Evolutionary conservation across 768 basidiomycete genomes (phyloP), one percentile per base, ranked within the genome.

Genomic region (Phlegmacium glaucopus): DNA sequence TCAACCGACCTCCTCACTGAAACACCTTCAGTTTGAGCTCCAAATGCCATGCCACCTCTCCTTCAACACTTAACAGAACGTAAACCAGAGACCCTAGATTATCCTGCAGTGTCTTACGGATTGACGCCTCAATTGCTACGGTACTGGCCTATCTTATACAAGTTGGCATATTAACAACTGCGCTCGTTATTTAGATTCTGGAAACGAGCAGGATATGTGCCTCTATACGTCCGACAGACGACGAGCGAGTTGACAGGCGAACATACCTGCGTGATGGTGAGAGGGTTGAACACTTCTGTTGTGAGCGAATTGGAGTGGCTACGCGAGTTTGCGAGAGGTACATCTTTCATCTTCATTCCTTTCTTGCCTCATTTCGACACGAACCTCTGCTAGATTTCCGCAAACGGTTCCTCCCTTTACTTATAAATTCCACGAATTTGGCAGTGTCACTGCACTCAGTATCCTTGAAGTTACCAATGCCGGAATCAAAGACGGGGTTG

Each of bases 231-330:
- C 25, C 83, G 95, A 26, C 96, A 98, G 67, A 95, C 93, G 5
- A 76, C 85, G 49, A 96, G 92, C 62, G 94, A 96, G 57, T 75
- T 98, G 42, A 99, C 96, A 0, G 96, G 96, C 32, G 96, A 99
- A 67, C 88, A 96, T 61, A 90, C 91, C 0, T 94, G 93, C 60
- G 86, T 97, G 29, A 98, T 99, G 96, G 80, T 95, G 1, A 79
- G 90, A 27, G 86, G 89, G 0, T 68, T 98, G 64, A 86, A 82
- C 62, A 87, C 76, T 61, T 84, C 77, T 30, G 66, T 65, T 12
- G 80, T 76, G 35, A 62, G 68, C 26, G 85, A 86, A 49, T 64
- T 90, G 32, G 82, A 82, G 41, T 98, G 95, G 94, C 59, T 99
- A 30, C 73, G 78, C 15, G 94, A 93, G 61, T 97, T 99, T 65